A percentile compares a stretch with the other conserved stretches of the same genome.
Conservation (phyloP, 352 stramenopile genomes). For the Elongisporangium prolatum region DNA sequence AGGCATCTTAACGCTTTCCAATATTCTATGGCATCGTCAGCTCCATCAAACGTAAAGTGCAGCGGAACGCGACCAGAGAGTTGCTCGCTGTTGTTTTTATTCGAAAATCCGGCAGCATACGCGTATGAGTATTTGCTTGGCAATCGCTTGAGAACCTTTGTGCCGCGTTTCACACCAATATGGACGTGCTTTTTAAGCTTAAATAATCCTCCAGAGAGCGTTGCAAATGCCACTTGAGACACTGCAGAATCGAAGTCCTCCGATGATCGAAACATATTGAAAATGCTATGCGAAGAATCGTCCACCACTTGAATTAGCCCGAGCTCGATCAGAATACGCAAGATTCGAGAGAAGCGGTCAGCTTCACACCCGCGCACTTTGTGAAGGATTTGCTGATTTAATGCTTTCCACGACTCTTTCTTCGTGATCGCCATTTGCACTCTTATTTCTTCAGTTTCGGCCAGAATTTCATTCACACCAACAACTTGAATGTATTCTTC, state of each 20-base stretch:
- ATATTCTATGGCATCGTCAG: constrained; percentile 50
- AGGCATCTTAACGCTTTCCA: constrained; percentile 75
- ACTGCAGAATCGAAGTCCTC: constrained; percentile 74
- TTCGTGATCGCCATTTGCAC: constrained; percentile 40
- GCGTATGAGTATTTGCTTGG: constrained; percentile 55
- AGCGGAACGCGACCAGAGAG: constrained; percentile 53
- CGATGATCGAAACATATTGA: constrained; percentile 48
- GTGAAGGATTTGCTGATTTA: constrained; percentile 28
- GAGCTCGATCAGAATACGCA: constrained; percentile 70
- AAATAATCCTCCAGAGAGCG: constrained; percentile 64
- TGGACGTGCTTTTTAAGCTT: constrained; percentile 36
- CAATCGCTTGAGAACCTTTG: constrained; percentile 43
- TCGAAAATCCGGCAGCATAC: constrained; percentile 55
- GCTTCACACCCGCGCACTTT: constrained; percentile 70
- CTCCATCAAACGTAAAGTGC: constrained; percentile 33
- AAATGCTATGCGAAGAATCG: constrained; percentile 46
- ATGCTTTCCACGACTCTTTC: constrained; percentile 39
- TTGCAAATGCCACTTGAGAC: constrained; percentile 71
- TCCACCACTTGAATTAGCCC: constrained; percentile 49
- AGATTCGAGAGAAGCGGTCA: constrained; percentile 62
- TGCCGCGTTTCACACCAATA: constrained; percentile 54
- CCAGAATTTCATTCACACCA: constrained; percentile 57
- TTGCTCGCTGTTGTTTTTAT: constrained; percentile 44
- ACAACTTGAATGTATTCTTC: constrained; percentile 75
- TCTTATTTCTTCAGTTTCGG: constrained; percentile 50